phyloP scores from a whole-genome alignment of 208 protist genomes.

The Trypanosoma cruzi region DNA sequence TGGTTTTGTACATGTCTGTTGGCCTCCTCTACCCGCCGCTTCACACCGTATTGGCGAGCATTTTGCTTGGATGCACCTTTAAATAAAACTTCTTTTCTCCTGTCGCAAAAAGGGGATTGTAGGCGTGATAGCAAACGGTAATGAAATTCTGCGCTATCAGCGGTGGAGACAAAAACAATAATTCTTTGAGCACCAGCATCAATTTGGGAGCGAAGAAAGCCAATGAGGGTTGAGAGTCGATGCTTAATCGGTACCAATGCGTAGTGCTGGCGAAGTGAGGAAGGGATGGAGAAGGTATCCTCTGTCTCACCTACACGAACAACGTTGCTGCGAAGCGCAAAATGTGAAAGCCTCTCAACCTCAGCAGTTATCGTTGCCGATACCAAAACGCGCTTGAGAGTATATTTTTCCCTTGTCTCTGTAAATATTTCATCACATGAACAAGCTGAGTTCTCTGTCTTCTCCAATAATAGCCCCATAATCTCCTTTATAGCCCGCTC shows the following conservation, averaged over 20 bases:
- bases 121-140: conserved; percentile 61
- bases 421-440: neutral
- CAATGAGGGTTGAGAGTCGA: conserved; percentile 58
- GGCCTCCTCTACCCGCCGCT: conserved; percentile 25
- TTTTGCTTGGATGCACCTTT: neutral
- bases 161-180: conserved; percentile 81
- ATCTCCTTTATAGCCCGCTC: conserved; percentile 98
- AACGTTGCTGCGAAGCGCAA: conserved; percentile 63
- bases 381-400: conserved; percentile 51
- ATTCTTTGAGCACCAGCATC: conserved; percentile 41
- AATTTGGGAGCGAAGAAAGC: conserved; percentile 68
- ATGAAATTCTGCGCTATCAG: conserved; percentile 82
- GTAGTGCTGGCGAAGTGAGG: conserved; percentile 70
- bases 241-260: conserved; percentile 65
- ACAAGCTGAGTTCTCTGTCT: conserved; percentile 13
- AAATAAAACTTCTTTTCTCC: neutral
- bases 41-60: conserved; percentile 22
- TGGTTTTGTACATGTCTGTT: conserved; percentile 15
- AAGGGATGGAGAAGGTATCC: conserved; percentile 45
- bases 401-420: neutral
- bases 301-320: conserved; percentile 39
- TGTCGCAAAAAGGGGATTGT: conserved; percentile 53
- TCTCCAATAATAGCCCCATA: conserved; percentile 85
- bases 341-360: conserved; percentile 88
- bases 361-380: conserved; percentile 69